phyloP scores from a whole-genome alignment of 129 eudicot genomes.

The Artemisia annua region DNA sequence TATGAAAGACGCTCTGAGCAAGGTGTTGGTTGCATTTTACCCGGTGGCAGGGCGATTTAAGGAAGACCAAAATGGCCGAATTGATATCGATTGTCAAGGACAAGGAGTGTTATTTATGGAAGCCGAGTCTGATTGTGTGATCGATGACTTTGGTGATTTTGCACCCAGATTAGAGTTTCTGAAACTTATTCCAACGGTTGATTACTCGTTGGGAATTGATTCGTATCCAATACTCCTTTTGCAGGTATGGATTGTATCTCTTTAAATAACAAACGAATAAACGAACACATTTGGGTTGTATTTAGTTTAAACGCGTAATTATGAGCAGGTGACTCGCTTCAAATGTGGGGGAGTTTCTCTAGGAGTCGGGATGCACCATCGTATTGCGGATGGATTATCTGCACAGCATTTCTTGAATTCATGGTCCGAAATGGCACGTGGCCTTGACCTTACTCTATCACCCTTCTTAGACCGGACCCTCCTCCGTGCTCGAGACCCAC shows the following conservation, averaged over 20 bases:
- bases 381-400: not conserved
- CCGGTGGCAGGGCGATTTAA: slow-evolving; percentile 18
- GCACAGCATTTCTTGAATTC: not conserved
- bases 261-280: too few species aligned
- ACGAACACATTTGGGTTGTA: too few species aligned
- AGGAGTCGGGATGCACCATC: not conserved
- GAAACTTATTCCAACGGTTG: not conserved
- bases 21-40: slow-evolving; percentile 14
- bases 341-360: slow-evolving; percentile 19
- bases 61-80: not conserved
- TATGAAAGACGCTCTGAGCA: slow-evolving; percentile 21
- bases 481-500: slow-evolving; percentile 6
- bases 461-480: slow-evolving; percentile 3
- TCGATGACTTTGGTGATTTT: slow-evolving; percentile 17
- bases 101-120: slow-evolving; percentile 17
- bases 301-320: not conserved
- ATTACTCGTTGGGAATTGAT: not conserved
- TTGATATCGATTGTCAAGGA: slow-evolving; percentile 8
- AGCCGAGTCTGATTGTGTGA: not conserved
- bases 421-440: slow-evolving; percentile 10
- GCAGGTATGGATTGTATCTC: not conserved
- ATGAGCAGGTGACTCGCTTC: not conserved
- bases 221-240: not conserved
- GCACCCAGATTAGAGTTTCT: slow-evolving; percentile 1
- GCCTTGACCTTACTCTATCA: not conserved